phyloP scores from a whole-genome alignment of 768 basidiomycete genomes.

The Suillus occidentalis region DNA sequence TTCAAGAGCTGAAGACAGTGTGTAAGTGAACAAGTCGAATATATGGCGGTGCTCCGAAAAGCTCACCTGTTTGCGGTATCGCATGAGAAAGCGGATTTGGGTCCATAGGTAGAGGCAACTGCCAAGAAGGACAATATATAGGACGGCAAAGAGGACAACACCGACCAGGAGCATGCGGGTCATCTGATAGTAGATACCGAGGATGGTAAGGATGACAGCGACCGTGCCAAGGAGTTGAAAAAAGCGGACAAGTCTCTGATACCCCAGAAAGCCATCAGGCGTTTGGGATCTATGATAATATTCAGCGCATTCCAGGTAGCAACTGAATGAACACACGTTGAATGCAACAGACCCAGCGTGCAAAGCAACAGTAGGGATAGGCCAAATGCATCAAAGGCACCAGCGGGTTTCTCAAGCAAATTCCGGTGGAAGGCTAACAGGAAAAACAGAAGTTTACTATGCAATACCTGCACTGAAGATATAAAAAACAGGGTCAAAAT shows the following conservation, averaged over 20 bases:
- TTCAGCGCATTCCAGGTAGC: slow-evolving; percentile 6
- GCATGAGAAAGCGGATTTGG: slow-evolving; percentile 40
- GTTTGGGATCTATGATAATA: slow-evolving; percentile 28
- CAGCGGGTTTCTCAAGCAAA: too few species aligned
- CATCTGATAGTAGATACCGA: too few species aligned
- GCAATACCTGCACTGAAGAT: too few species aligned
- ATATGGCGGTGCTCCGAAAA: slow-evolving; percentile 3
- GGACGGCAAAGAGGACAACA: slow-evolving; percentile 31
- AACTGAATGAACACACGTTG: slow-evolving; percentile 27
- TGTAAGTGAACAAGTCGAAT: slow-evolving; percentile 11
- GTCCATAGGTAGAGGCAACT: slow-evolving; percentile 51
- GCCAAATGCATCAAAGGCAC: slow-evolving; percentile 24
- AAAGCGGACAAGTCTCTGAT: slow-evolving; percentile 22
- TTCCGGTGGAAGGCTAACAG: too few species aligned
- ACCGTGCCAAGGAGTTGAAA: slow-evolving; percentile 26
- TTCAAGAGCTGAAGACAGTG: slow-evolving; percentile 46
- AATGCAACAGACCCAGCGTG: slow-evolving; percentile 37
- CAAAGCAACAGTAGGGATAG: slow-evolving; percentile 38
- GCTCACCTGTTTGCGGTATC: slow-evolving; percentile 34
- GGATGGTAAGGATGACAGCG: slow-evolving; percentile 14
- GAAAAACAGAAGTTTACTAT: too few species aligned
- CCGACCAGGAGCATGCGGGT: slow-evolving; percentile 14
- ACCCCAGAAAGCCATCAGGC: slow-evolving; percentile 15
- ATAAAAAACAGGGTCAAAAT: too few species aligned
- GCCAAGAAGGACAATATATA: slow-evolving; percentile 46